Evolutionary conservation across 2,329 filamentous ascomycete genomes (phyloP).

Genomic region (Ramichloridium luteum): DNA sequence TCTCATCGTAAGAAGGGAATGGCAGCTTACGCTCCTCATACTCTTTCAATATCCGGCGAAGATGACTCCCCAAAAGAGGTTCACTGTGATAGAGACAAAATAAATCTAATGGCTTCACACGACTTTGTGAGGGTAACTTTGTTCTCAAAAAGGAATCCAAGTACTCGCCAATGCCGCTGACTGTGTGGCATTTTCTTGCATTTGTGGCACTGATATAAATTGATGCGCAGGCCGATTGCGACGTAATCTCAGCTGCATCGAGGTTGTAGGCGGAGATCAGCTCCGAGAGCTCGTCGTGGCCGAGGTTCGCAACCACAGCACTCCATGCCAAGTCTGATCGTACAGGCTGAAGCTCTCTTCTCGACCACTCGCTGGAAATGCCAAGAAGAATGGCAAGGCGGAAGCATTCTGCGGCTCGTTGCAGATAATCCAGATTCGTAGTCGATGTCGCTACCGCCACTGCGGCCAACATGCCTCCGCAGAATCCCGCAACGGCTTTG

Average conservation of each 20-base stretch:
- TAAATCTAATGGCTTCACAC: conserved; percentile 4
- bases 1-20: conserved; percentile 3
- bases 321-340: conserved; percentile 5
- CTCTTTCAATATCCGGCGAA: too few species aligned
- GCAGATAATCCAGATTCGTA: conserved; percentile 1
- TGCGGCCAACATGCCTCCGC: conserved; percentile 5
- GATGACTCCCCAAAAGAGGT: neutral
- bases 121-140: conserved; percentile 3
- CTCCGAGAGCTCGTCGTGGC: conserved; percentile 2
- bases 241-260: too few species aligned
- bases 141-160: conserved; percentile 2
- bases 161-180: conserved; percentile 2
- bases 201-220: conserved; percentile 5
- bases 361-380: conserved; percentile 2
- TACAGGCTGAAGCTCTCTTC: neutral
- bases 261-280: too few species aligned
- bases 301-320: conserved; percentile 3
- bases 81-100: conserved; percentile 5
- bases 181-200: conserved; percentile 2
- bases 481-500: conserved; percentile 4
- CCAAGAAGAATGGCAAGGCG: conserved; percentile 5
- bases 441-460: conserved; percentile 4
- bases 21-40: too few species aligned
- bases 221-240: too few species aligned
- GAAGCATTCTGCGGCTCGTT: conserved; percentile 5